A percentile compares a stretch with the other conserved stretches of the same genome.
Evolutionary conservation across 192 early-diverging fungal species (phyloP).

Genomic region (Phycomyces nitens): DNA sequence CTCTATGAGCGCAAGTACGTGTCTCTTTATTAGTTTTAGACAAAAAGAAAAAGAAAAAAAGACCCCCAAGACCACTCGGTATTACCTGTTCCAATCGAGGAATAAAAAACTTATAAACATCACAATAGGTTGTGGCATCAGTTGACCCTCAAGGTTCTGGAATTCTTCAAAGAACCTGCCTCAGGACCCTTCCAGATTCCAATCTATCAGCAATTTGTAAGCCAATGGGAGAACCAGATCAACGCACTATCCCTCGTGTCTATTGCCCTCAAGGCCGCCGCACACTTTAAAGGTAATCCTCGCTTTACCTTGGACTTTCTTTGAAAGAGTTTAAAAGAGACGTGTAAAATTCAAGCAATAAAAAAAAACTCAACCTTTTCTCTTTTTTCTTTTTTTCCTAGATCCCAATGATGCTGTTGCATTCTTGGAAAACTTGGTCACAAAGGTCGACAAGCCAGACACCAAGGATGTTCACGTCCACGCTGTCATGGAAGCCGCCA

Average conservation of each 20-base stretch:
- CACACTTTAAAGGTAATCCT: constrained; percentile 66
- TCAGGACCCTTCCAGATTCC: constrained; percentile 75
- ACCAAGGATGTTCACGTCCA: constrained; percentile 81
- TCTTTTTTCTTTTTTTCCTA: constrained; percentile 30
- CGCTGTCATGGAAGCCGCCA: constrained; percentile 82
- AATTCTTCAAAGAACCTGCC: constrained; percentile 74
- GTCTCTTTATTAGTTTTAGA: background rate
- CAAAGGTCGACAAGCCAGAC: constrained; percentile 67
- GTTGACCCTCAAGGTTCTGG: constrained; percentile 76
- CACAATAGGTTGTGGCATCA: constrained; percentile 92
- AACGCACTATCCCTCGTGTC: constrained; percentile 89
- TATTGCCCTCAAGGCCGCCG: constrained; percentile 73
- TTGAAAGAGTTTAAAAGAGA: no score
- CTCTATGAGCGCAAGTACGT: constrained; percentile 93
- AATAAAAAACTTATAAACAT: background rate
- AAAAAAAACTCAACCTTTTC: no score
- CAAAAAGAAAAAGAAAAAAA: background rate
- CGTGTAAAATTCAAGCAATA: no score
- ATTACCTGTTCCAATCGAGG: no score
- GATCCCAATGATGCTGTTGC: constrained; percentile 65
- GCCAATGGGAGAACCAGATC: constrained; percentile 93
- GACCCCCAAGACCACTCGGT: no score
- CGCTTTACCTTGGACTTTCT: no score
- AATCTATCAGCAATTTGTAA: constrained; percentile 88
- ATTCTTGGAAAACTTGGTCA: constrained; percentile 71